Evolutionary conservation across 176 grass and related monocot genomes (phyloP), one percentile per base, ranked within the genome.

Genomic region (Echinochloa phyllopogon): DNA sequence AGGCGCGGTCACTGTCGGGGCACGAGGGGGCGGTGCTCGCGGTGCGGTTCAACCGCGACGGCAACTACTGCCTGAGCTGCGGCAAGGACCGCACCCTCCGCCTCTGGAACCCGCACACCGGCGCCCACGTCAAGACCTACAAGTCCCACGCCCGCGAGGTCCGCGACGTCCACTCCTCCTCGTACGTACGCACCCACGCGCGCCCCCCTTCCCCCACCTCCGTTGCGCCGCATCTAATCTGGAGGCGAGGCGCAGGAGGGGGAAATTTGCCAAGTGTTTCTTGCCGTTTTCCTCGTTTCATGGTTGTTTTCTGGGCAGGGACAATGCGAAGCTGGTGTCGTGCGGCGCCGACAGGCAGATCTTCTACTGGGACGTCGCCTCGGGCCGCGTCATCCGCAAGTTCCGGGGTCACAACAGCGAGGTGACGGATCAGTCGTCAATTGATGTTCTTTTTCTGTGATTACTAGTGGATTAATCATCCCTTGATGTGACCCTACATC

Each of bases 51-150:
- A 98, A 98, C 63, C 85, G 76, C 4, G 91, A 95, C n/a, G 96
- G 96, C 5, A 94, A 94, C 76, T 98, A 98, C 83, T 98, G 96
- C 87, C 89, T 98, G 41, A 98, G 93, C 87, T 95, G 96, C 83
- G 96, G 93, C 73, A 95, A 95, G 89, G 96, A 98, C 87, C 93
- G 93, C 47, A 98, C 87, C 24, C 82, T 98, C 85, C 96, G 87
- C 50, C 88, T 98, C 52, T 98, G 96, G 96, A 98, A 98, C 49
- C 96, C 96, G 40, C 89, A 98, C 79, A 92, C 89, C 41, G 91
- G 89, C 66, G 92, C 92, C 80, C 93, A 71, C 83, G 85, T 98
- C 96, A 95, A 98, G 89, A 88, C 85, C 89, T 98, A 98, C 83
- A 91, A 88, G 75, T 95, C 95, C 63, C 95, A 98, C 85, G 95